These are phyloP conservation scores for Arachnomyces sp. DNA, from an alignment of 2,329 filamentous ascomycete species.

Conservation along the genomic window DNA sequence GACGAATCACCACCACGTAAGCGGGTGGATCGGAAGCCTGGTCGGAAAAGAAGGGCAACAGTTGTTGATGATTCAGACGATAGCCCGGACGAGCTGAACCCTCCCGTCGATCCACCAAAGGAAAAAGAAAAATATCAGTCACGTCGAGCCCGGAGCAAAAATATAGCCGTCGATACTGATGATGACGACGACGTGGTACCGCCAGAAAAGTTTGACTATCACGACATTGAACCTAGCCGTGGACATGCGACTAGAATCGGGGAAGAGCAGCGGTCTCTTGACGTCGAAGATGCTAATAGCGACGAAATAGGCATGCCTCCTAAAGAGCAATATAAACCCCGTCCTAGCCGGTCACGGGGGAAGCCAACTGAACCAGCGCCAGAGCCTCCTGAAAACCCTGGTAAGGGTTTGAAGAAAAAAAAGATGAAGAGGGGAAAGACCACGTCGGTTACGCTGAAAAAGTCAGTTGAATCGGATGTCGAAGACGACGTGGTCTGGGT, in stretches of 20 bases:
- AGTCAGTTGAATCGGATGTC: constrained; percentile 22
- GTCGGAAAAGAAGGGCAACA: too few species aligned
- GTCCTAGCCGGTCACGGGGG: constrained; percentile 27
- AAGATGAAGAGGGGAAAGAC: constrained; percentile 40
- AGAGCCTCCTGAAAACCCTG: constrained; percentile 23
- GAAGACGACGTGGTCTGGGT: constrained; percentile 38
- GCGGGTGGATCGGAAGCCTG: too few species aligned
- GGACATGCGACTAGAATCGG: not conserved
- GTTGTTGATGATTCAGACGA: too few species aligned
- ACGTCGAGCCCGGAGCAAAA: not conserved
- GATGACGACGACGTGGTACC: not conserved
- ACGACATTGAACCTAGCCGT: not conserved
- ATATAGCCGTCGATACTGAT: not conserved
- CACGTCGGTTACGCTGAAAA: constrained; percentile 26
- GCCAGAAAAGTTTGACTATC: not conserved
- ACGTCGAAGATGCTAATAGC: constrained; percentile 14
- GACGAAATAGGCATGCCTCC: constrained; percentile 22
- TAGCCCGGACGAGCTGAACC: too few species aligned
- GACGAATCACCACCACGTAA: too few species aligned
- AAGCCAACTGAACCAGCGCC: constrained; percentile 15
- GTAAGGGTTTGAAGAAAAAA: constrained; percentile 30
- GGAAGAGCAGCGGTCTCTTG: constrained; percentile 5
- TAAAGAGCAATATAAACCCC: constrained; percentile 32
- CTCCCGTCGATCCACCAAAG: too few species aligned
- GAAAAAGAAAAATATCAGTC: too few species aligned